These are phyloP conservation scores for Cornus controversa DNA, from an alignment of 148 eudicot genomes.

Conservation along the genomic window DNA sequence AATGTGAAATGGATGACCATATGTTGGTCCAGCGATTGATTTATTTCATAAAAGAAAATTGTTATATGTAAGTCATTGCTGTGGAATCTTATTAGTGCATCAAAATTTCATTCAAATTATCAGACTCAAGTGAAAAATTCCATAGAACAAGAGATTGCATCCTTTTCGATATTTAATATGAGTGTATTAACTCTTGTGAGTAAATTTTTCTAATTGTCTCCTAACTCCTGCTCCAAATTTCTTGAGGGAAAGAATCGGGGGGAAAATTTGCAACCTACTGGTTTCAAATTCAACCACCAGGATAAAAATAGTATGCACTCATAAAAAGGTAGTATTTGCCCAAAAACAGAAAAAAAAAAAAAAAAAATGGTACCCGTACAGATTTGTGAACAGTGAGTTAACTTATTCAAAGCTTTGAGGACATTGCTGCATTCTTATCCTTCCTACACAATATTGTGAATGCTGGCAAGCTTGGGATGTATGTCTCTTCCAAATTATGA, in stretches of 20 bases:
- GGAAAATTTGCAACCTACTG: not conserved
- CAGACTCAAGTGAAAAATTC: not conserved
- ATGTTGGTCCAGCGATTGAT: not conserved
- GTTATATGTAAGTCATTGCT: not conserved
- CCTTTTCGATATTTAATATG: not conserved
- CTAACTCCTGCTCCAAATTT: not conserved
- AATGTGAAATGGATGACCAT: not conserved
- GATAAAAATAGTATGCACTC: not conserved
- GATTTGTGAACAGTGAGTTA: not conserved
- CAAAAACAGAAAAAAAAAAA: too few relatives aligned
- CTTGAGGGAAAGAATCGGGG: not conserved
- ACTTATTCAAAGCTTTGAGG: not conserved
- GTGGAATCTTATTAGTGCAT: not conserved
- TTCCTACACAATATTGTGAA: not conserved
- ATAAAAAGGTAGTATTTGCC: too few relatives aligned
- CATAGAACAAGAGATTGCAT: not conserved
- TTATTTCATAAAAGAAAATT: not conserved
- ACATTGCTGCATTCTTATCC: not conserved
- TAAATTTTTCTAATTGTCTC: not conserved
- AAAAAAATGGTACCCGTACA: too few relatives aligned
- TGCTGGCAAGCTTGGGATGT: too few relatives aligned
- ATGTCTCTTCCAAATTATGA: too few relatives aligned
- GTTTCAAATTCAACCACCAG: not conserved
- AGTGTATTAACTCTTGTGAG: not conserved
- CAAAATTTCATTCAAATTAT: constrained; percentile 1